phyloP scores from a whole-genome alignment of 129 eudicot species.

The Helianthus tuberosus region DNA sequence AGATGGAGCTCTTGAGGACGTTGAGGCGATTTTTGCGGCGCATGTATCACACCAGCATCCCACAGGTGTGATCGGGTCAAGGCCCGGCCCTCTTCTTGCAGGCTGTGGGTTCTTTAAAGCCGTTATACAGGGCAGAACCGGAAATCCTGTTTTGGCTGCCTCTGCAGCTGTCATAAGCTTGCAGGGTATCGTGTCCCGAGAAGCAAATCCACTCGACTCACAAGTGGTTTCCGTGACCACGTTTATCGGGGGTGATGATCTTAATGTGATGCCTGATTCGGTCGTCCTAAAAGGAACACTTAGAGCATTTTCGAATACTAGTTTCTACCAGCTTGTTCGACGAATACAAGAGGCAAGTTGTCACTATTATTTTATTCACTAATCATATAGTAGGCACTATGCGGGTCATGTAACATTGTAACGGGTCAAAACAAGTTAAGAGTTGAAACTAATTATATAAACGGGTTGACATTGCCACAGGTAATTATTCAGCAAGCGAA shows the following conservation, averaged over 20 bases:
- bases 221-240: slow-evolving; percentile 92
- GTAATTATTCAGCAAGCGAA: slow-evolving; percentile 73
- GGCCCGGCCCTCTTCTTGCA: slow-evolving; percentile 87
- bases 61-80: slow-evolving; percentile 76
- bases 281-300: slow-evolving; percentile 75
- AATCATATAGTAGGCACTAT: background rate
- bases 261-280: slow-evolving; percentile 41
- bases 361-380: background rate
- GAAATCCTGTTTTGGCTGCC: slow-evolving; percentile 73
- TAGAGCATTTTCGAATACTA: slow-evolving; percentile 79
- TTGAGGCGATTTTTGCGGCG: slow-evolving; percentile 83
- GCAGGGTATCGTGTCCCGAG: slow-evolving; percentile 91
- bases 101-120: slow-evolving; percentile 93
- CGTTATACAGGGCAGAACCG: slow-evolving; percentile 36
- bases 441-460: background rate
- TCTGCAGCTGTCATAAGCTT: slow-evolving; percentile 86
- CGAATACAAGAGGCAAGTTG: slow-evolving; percentile 74
- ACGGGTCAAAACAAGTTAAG: background rate
- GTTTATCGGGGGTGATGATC: slow-evolving; percentile 49
- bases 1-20: slow-evolving; percentile 79
- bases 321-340: slow-evolving; percentile 61
- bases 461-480: slow-evolving; percentile 31
- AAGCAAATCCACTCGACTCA: slow-evolving; percentile 87
- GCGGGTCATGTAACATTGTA: background rate
- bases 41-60: slow-evolving; percentile 78